Evolutionary conservation across 2,329 filamentous ascomycete genomes (phyloP).

Genomic region (Thielaviopsis cerberus): DNA sequence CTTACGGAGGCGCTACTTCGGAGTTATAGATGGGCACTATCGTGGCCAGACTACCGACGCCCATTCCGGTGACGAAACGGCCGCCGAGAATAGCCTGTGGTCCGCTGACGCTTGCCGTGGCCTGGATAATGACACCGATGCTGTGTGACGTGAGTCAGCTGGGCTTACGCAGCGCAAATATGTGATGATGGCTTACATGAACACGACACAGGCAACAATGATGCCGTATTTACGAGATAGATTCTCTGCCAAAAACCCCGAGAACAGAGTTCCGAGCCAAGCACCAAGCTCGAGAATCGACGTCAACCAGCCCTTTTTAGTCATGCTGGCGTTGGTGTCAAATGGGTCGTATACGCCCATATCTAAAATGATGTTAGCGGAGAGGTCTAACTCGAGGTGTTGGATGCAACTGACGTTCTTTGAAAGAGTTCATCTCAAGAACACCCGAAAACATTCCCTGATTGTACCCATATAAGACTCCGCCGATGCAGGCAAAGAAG

Average conservation of each 20-base stretch:
- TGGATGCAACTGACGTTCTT: slow-evolving; percentile 16
- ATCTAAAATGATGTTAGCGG: slow-evolving; percentile 19
- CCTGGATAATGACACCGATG: slow-evolving; percentile 50
- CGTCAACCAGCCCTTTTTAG: slow-evolving; percentile 40
- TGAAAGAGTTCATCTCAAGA: slow-evolving; percentile 35
- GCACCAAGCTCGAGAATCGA: slow-evolving; percentile 59
- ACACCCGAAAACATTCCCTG: slow-evolving; percentile 63
- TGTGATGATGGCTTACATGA: neutral
- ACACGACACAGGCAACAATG: slow-evolving; percentile 46
- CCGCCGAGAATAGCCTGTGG: slow-evolving; percentile 47
- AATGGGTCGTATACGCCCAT: slow-evolving; percentile 36
- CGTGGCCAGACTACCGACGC: slow-evolving; percentile 48
- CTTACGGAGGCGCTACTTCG: slow-evolving; percentile 24
- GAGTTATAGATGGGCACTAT: slow-evolving; percentile 30
- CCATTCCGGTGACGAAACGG: slow-evolving; percentile 41
- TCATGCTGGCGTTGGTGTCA: slow-evolving; percentile 26
- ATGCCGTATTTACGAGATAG: slow-evolving; percentile 52
- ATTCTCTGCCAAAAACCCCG: slow-evolving; percentile 52
- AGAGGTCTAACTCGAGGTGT: slow-evolving; percentile 13
- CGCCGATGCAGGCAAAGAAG: slow-evolving; percentile 43
- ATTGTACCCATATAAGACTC: slow-evolving; percentile 51
- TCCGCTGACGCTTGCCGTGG: slow-evolving; percentile 37
- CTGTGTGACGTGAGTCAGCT: neutral
- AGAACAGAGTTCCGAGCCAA: slow-evolving; percentile 55
- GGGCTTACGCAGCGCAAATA: neutral